Evolutionary conservation across 257 asterid genomes (phyloP).

Genomic region (Hygrophila difformis): DNA sequence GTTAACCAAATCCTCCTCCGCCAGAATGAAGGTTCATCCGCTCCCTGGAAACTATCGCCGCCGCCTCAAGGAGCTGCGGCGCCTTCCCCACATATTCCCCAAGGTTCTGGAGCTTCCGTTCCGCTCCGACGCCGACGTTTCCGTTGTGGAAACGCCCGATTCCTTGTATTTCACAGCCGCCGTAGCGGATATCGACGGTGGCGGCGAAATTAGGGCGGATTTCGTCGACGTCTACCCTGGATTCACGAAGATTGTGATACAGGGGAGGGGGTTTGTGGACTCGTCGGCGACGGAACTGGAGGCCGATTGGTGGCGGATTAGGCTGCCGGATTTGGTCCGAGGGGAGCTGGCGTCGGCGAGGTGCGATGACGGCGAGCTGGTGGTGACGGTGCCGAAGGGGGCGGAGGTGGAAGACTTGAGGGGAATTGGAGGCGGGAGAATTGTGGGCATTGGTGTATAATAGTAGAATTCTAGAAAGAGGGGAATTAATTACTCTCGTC

Average conservation of each 20-base stretch:
- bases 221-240: constrained; percentile 74
- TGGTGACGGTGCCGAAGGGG: constrained; percentile 70
- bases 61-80: constrained; percentile 58
- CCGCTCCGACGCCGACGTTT: constrained; percentile 60
- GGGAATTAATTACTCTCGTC: no score
- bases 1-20: no score
- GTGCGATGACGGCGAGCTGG: constrained; percentile 57
- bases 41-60: no score
- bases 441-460: constrained; percentile 65
- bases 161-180: constrained; percentile 51
- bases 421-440: constrained; percentile 28
- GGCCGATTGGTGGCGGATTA: constrained; percentile 72
- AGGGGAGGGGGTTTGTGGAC: constrained; percentile 33
- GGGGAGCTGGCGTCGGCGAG: constrained; percentile 60
- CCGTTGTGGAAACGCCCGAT: constrained; percentile 45
- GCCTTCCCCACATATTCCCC: constrained; percentile 77
- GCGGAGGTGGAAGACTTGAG: background rate
- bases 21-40: no score
- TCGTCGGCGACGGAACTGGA: constrained; percentile 43
- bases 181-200: constrained; percentile 37
- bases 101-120: constrained; percentile 80
- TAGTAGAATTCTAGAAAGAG: constrained; percentile 21
- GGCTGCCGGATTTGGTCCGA: constrained; percentile 49
- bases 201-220: constrained; percentile 54
- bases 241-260: constrained; percentile 55